Base-by-base conservation (phyloP, 169 alveolate genomes). In the Cryptosporidium andersoni region DNA sequence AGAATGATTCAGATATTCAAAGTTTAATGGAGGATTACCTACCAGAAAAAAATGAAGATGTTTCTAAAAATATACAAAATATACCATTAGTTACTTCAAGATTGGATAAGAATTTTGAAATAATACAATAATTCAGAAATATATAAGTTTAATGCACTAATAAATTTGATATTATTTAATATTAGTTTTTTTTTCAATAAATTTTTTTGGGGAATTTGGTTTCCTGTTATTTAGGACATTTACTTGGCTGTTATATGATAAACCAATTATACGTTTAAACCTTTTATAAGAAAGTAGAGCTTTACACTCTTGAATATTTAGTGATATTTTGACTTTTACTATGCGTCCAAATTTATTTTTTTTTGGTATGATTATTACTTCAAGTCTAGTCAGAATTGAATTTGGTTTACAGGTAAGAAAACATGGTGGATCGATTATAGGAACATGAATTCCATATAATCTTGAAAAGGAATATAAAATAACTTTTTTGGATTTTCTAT, bases 371-470 rank as follows among this genome's bases (percentile, higher is more conserved):
- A 67, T 67, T 9, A 67, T 49, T n/a, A 67, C 55, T 39, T 67
- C 82, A 67, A 67, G 82, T 40, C 55, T 67, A 42, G 60, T 67
- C 34, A 67, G 51, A 12, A 67, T 45, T 14, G 66, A 52, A 9
- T 67, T 66, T 36, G 82, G 82, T n/a, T 48, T 67, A 45, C 40
- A 37, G 16, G 82, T 56, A 53, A 67, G 55, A 39, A 25, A 53
- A 34, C 45, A 67, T 40, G 82, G 82, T 12, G 82, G 82, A 51
- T 67, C 82, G 8, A 67, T 12, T 11, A 67, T 53, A 0, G 82
- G 82, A 56, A 67, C 82, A 48, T 67, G 82, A 5, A 45, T 56
- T 12, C 82, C 64, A 67, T 67, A 67, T 8, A 67, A 40, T 67
- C 82, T 51, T 34, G 82, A 36, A 67, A 39, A 67, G 8, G 82